These are phyloP conservation scores for Pelagophyceae sp. DNA, from an alignment of 352 stramenopile species.

Conservation along the genomic window DNA sequence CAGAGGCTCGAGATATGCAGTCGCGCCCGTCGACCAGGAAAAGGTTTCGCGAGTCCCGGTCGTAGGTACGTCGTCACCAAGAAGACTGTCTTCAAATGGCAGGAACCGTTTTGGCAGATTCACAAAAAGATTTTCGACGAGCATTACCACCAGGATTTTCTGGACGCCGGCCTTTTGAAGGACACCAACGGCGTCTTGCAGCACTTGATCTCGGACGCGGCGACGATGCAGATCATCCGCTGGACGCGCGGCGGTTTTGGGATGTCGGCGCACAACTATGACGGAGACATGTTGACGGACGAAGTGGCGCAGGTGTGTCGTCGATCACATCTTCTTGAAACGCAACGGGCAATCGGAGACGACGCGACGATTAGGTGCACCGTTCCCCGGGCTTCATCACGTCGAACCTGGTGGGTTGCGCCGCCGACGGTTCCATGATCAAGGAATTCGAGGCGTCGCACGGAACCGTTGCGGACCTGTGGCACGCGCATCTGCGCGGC, in stretches of 20 bases:
- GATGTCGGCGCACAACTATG: conserved; percentile 75
- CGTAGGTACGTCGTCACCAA: conserved; percentile 79
- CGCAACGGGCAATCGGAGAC: neutral
- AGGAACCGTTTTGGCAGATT: conserved; percentile 69
- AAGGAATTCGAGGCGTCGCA: conserved; percentile 75
- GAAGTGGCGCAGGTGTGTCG: conserved; percentile 69
- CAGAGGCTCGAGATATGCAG: too few species aligned
- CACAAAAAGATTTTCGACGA: conserved; percentile 71
- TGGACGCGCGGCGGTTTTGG: conserved; percentile 69
- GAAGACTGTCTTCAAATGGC: conserved; percentile 80
- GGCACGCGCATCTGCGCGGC: conserved; percentile 60
- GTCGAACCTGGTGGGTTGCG: conserved; percentile 64
- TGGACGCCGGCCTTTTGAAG: conserved; percentile 53
- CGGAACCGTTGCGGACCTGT: conserved; percentile 70
- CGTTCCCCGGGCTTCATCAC: conserved; percentile 72
- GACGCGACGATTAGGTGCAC: too few species aligned
- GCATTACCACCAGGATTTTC: conserved; percentile 58
- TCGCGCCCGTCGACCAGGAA: too few species aligned
- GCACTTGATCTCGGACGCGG: conserved; percentile 71
- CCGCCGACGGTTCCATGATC: conserved; percentile 58
- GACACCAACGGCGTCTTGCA: conserved; percentile 56
- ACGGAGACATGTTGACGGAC: conserved; percentile 67
- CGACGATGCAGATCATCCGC: conserved; percentile 72
- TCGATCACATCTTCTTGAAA: too few species aligned
- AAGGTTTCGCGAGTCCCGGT: too few species aligned